Conservation (phyloP, 257 asterid genomes). For the Fraxinus pennsylvanica region DNA sequence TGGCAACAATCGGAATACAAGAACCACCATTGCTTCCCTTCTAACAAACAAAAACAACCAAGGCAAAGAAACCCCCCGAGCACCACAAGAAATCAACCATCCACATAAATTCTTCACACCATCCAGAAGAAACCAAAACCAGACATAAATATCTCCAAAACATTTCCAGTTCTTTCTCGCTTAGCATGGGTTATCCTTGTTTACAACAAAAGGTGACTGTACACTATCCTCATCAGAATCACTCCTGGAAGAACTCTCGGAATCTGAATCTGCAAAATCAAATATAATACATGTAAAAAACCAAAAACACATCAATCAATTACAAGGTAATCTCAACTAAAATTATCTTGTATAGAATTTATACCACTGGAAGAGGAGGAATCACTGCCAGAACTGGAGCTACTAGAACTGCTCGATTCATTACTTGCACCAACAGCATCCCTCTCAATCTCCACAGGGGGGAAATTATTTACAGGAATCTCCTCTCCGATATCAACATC, state of each 20-base stretch:
- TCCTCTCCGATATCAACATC: slow-evolving; percentile 97
- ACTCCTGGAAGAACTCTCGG: slow-evolving; percentile 75
- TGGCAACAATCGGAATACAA: background rate
- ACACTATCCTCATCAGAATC: slow-evolving; percentile 97
- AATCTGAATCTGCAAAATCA: slow-evolving; percentile 78
- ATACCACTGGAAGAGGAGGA: slow-evolving; percentile 97
- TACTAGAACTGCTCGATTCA: slow-evolving; percentile 88
- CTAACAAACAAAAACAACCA: background rate
- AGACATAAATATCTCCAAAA: background rate
- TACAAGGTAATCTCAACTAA: slow-evolving; percentile 50
- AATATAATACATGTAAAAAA: slow-evolving; percentile 37
- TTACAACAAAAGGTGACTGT: slow-evolving; percentile 42
- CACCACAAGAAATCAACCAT: background rate
- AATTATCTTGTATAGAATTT: slow-evolving; percentile 14
- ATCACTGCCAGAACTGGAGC: slow-evolving; percentile 78
- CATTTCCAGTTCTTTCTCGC: background rate
- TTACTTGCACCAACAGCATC: slow-evolving; percentile 73
- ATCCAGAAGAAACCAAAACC: background rate
- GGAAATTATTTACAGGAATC: slow-evolving; percentile 77
- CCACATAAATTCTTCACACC: background rate
- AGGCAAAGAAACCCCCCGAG: background rate
- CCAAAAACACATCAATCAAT: slow-evolving; percentile 6
- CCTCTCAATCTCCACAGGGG: slow-evolving; percentile 88
- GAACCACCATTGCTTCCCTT: background rate
- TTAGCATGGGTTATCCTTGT: background rate